Evolutionary conservation across 495 filamentous ascomycete species (phyloP), one percentile per base, ranked within the genome.

Genomic region (Tuber melanosporum): DNA sequence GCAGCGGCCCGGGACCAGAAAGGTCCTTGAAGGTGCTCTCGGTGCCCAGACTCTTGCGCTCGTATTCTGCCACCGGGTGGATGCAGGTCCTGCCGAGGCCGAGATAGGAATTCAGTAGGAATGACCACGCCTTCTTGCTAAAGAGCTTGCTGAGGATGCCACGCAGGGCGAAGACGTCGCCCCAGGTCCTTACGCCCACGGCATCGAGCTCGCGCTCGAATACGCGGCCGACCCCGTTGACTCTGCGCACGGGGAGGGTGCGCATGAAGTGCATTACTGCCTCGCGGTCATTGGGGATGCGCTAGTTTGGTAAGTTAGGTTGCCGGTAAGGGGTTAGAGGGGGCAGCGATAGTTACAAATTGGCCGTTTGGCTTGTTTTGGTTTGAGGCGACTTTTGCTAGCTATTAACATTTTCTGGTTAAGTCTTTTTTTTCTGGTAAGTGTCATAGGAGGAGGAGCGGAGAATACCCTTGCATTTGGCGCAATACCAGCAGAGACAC

Each of bases 341-440:
- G 62, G 43, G 47, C 9, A 70, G n/a, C 44, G 45, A 39, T 36
- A 44, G 52, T 75, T 82, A 83, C 80, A 77, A 91, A 98, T 82
- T 98, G 96, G 0, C 95, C 96, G 77, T 99, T 97, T 5, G 95
- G 95, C 81, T 99, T 98, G 85, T 98, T 98, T 78, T 89, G 89
- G 81, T 99, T 98, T 26, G 93, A 96, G 73, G 90, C 91, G 44
- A 99, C 97, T 85, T 99, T 99, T 32, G 96, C 95, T 8, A 99
- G 86, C 81, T 92, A 46, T 39, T 19, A 42, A 36, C 12, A 26
- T 20, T 10, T n/a, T 26, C 52, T 72, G 32, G 43, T 45, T 82
- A 74, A 82, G n/a, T 14, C 15, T 22, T 47, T 26, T 66, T 32
- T 36, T 17, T 36, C 6, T 36, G 57, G 26, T 36, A 66, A 36